Base-by-base conservation (phyloP, 2,329 filamentous ascomycete genomes). In the Fusarium subtropicale region DNA sequence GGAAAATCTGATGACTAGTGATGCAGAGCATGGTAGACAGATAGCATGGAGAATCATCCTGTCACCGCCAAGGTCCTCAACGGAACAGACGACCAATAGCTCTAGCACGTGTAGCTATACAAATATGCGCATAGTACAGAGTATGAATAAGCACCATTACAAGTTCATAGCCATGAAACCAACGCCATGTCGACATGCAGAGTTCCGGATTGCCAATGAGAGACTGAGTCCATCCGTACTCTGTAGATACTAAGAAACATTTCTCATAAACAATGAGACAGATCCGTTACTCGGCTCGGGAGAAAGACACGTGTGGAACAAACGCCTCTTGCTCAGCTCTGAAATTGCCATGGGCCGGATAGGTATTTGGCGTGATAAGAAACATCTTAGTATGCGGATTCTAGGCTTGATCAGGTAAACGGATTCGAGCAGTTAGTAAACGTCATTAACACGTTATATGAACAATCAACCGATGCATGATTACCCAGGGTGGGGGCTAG, bases 381-480 rank as follows among this genome's bases (percentile, higher is more conserved):
- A 56, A 39, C 28, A 52, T 60, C 42, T 16, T 51, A 53, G 56
- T 51, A 46, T 64, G 16, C 16, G 33, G 41, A 38, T 38, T 54
- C 64, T 68, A 72, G 60, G 45, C 71, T 57, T 36, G 60, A 70
- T 66, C 36, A 54, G 66, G 71, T 36, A 74, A 60, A 57, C 15
- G 42, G 54, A 36, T 26, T 51, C 30, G 38, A 52, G 52, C 18
- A 53, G 36, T 53, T 18, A 48, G 52, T 26, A 41, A 52, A 60
- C 66, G 70, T 73, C 64, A 66, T 56, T 47, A 44, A 48, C 36
- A 53, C 34, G 24, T 56, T 52, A 20, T 55, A 44, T 46, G 16
- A 16, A 42, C 13, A 36, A 26, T 33, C 18, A 28, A 24, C 33
- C 15, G 20, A 46, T 60, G 52, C 59, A 54, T 48, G 31, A 56